Evolutionary conservation across 2,329 filamentous ascomycete genomes (phyloP), one percentile per base, ranked within the genome.

Genomic region (Karstenula rhodostoma): DNA sequence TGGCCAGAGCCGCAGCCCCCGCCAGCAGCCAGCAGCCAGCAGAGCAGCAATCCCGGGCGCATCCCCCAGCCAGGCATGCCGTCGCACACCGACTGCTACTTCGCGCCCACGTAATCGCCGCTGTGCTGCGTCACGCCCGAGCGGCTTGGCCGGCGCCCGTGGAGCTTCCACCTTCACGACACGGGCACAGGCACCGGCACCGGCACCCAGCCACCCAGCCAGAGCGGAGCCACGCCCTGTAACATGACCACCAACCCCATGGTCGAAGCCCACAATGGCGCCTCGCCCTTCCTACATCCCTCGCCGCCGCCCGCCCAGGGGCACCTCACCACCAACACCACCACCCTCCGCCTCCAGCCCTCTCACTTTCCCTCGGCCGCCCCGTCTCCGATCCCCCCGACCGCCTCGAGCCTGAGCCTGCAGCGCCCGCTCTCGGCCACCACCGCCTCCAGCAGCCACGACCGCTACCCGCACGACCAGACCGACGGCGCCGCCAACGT

Each of bases 161-260:
- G 46, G 48, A 52, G 35, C 49, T 12, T 13, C 42, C 42, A 23
- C 42, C 6, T 2, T 23, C 42, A 23, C 19, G 8, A 44, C 42
- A 44, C 42, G 19, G 46, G 27, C 55, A 37, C 19, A 17, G 23
- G 25, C 40, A 27, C 46, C 37, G 46, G 27, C 55, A 37, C 19
- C 10, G 23, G 25, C 40, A 27, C 46, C 37, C 17, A 27, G 15
- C 25, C 43, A 27, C 13, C 13, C 13, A 15, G 37, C 40, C 48
- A 33, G 22, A 59, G 67, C 64, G 67, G 67, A 62, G 57, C 57
- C 59, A 56, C 35, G 42, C 53, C 4, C 42, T 60, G 57, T 65
- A 69, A 68, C 57, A 77, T 77, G 74, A 67, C 67, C 63, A 64
- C 67, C 69, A 65, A 47, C 62, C 61, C 73, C 69, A 67, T 71